Percentiles rank a stretch among this genome's conserved stretches.
Conservation (phyloP, 1,284 basidiomycete species). For the Xanthoconium separans region DNA sequence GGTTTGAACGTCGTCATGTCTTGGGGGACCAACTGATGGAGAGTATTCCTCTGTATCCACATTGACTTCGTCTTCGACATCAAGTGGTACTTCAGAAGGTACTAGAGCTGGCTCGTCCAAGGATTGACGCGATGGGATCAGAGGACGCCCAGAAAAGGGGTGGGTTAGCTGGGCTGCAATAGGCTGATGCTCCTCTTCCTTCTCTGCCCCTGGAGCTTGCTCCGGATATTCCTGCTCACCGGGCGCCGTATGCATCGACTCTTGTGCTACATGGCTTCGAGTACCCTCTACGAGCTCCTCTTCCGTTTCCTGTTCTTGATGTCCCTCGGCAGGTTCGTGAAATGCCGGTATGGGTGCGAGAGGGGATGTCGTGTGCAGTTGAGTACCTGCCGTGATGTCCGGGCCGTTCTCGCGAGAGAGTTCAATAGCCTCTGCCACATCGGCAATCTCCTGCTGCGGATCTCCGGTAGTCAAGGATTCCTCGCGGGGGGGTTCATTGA, state of each 20-base stretch:
- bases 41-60: constrained; percentile 22
- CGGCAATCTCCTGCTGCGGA: constrained; percentile 9
- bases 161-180: constrained; percentile 62
- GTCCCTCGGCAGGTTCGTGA: constrained; percentile 9
- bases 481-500: constrained; percentile 3
- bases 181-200: constrained; percentile 53
- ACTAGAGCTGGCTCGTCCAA: constrained; percentile 6
- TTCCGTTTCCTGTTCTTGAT: constrained; percentile 18
- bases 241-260: constrained; percentile 1
- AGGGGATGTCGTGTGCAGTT: background rate
- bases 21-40: constrained; percentile 16
- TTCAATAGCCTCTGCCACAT: constrained; percentile 8
- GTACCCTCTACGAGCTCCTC: constrained; percentile 11
- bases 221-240: constrained; percentile 21
- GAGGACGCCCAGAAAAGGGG: constrained; percentile 44
- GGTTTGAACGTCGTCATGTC: constrained; percentile 1
- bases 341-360: background rate
- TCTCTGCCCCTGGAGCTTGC: constrained; percentile 35
- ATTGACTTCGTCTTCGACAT: constrained; percentile 24
- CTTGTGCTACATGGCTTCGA: constrained; percentile 2
- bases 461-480: constrained; percentile 3
- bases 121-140: constrained; percentile 35
- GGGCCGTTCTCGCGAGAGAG: background rate
- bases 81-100: constrained; percentile 4
- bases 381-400: background rate